phyloP scores from a whole-genome alignment of 2,329 filamentous ascomycete genomes.

The Epichloe brachyelytri region DNA sequence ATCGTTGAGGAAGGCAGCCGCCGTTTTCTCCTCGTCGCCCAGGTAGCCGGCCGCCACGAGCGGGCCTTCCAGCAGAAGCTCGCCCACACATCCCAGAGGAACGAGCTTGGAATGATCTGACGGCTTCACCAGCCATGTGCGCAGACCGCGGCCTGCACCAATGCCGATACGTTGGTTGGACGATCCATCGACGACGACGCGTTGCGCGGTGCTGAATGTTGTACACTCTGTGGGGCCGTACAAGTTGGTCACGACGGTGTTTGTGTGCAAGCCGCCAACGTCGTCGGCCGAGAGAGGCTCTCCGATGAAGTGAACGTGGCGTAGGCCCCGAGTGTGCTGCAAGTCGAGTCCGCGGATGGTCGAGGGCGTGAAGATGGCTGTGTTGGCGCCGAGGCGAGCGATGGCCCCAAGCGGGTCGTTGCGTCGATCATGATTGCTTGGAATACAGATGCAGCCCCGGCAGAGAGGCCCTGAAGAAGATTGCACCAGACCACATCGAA shows the following conservation, averaged over 20 bases:
- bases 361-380: conserved; percentile 32
- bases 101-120: conserved; percentile 12
- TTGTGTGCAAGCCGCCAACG: neutral
- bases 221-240: conserved; percentile 12
- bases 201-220: conserved; percentile 4
- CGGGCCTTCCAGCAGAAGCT: conserved; percentile 27
- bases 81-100: conserved; percentile 18
- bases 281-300: conserved; percentile 22
- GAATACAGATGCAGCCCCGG: conserved; percentile 8
- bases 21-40: conserved; percentile 30
- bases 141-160: neutral
- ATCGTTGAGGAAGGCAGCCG: conserved; percentile 30
- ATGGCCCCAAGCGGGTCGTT: conserved; percentile 31
- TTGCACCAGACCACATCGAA: conserved; percentile 7
- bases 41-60: conserved; percentile 36
- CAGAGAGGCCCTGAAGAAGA: conserved; percentile 3
- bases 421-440: conserved; percentile 34
- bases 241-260: conserved; percentile 5
- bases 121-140: conserved; percentile 18
- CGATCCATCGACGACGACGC: neutral
- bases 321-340: conserved; percentile 25
- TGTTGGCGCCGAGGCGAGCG: conserved; percentile 25
- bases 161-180: neutral
- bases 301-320: conserved; percentile 27
- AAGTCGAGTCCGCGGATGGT: conserved; percentile 29